Evolutionary conservation across 164 flowering plant genomes (phyloP), one percentile per base, ranked within the genome.

Genomic region (Liriodendron chinense): DNA sequence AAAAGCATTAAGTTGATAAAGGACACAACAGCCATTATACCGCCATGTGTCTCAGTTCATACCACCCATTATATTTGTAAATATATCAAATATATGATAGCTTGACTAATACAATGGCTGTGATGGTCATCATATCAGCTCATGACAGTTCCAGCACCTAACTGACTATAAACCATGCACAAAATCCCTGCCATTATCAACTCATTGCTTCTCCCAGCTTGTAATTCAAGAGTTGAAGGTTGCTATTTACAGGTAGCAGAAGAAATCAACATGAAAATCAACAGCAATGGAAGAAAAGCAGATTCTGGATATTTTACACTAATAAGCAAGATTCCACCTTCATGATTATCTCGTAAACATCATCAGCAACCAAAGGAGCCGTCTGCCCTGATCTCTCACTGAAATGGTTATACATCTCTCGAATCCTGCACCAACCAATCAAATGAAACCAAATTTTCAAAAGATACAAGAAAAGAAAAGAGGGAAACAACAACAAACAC

Each of bases 301-400:
- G 13, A 12, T 16, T 53, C 47, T 25, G 28, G 20, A 28, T 64
- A 26, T 67, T 67, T 4, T 13, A 67, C 1, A 25, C 18, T 24
- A 67, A 67, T 28, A 28, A 28, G 12, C 26, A 20, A 67, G 1
- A 13, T 28, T 28, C 0, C 59, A 96, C 98, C 96, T 94, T 89
- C 92, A 93, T 93, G 78, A 96, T 92, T 21, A 94, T 90, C 47
- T 92, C 94, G 85, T 91, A 94, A 50, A 96, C 96, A 87, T 96
- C 98, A 90, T 94, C 97, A 34, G 98, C 93, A 77, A 96, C 80
- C 73, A 96, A 79, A 73, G 98, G 90, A 80, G 99, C 88, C 84
- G 90, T 85, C 74, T 72, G 82, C 23, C 96, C 98, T 72, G 98
- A 93, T 78, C 90, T 85, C 79, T 85, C 90, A 80, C 86, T 87